Base-by-base conservation (phyloP, 345 rosid genomes). In the Salix koriyanagi region DNA sequence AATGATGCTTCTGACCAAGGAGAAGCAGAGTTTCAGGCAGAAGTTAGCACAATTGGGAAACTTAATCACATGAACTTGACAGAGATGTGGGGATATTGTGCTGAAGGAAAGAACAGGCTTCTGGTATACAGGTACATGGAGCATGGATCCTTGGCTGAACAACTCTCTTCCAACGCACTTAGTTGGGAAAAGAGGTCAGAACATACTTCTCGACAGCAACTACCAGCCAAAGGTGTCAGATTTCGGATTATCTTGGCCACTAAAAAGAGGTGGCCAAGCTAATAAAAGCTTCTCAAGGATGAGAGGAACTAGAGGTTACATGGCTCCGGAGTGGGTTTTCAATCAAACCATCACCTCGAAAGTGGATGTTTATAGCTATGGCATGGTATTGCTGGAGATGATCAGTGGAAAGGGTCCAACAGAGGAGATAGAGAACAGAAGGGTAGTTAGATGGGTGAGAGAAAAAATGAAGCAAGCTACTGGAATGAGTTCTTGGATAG, bases 301-400 rank as follows among this genome's bases (percentile, higher is more conserved):
- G 1, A 62, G 67, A 62, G 67, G 67, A 26, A 62, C 67, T n/a
- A 62, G 67, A 62, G 67, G 67, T 23, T 62, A 62, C 32, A 60
- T 58, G 48, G 30, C 30, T 8, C 36, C 67, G 15, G 13, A 34
- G 50, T 73, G 76, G 76, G 64, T 73, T 25, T 34, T 5, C 32
- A 58, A 34, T 19, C 76, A 8, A 21, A 52, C 76, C 21, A 73
- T 73, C 54, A 58, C 76, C 32, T 60, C 68, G 15, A 73, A 73
- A 74, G 76, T 74, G 34, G 76, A 74, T 64, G 76, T 74, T 23
- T 74, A 74, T 39, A 74, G 76, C 58, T 74, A 61, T 28, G 76
- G 76, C n/a, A 28, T 74, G 23, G 76, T 74, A 6, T 8, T 74
- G 15, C 11, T 79, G 54, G 82, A 75, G 60, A 36, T 74, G 39